Evolutionary conservation across 2,329 filamentous ascomycete species (phyloP).

Genomic region (Beauveria varroae): DNA sequence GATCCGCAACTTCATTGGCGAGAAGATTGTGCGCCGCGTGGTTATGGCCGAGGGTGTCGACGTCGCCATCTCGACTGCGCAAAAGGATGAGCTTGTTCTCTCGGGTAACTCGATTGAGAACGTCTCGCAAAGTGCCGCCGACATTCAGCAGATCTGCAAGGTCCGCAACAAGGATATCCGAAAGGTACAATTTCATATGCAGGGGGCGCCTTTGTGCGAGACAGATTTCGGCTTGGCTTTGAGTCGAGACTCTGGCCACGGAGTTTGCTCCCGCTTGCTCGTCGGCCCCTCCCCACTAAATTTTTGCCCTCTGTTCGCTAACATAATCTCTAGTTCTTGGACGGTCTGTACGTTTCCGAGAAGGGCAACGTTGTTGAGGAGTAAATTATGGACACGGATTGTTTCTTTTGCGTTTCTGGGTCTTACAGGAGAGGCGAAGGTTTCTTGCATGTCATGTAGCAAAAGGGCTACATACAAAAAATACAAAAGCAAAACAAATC

Average conservation of each 20-base stretch:
- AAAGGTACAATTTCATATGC: constrained; percentile 56
- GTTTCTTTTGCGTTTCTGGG: constrained; percentile 54
- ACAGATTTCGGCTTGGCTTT: background rate
- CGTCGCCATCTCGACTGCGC: constrained; percentile 79
- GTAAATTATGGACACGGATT: constrained; percentile 36
- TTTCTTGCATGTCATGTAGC: constrained; percentile 55
- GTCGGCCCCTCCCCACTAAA: background rate
- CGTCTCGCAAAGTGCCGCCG: constrained; percentile 95
- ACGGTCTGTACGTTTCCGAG: constrained; percentile 99
- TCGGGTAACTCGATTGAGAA: constrained; percentile 92
- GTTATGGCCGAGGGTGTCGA: constrained; percentile 85
- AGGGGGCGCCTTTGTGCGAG: background rate
- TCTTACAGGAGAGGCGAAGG: constrained; percentile 54
- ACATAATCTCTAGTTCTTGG: constrained; percentile 68
- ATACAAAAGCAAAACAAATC: constrained; percentile 30
- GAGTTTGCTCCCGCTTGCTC: background rate
- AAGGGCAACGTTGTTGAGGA: constrained; percentile 86
- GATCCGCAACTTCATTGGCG: constrained; percentile 99
- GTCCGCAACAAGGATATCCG: constrained; percentile 99
- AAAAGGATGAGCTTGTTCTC: constrained; percentile 97
- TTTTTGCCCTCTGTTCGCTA: constrained; percentile 17
- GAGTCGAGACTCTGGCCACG: background rate
- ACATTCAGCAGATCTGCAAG: constrained; percentile 99
- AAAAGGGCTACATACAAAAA: constrained; percentile 33
- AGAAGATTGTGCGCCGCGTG: constrained; percentile 97